Evolutionary conservation across 2,329 filamentous ascomycete genomes (phyloP), one percentile per base, ranked within the genome.

Genomic region (Pyrenochaeta sp.): DNA sequence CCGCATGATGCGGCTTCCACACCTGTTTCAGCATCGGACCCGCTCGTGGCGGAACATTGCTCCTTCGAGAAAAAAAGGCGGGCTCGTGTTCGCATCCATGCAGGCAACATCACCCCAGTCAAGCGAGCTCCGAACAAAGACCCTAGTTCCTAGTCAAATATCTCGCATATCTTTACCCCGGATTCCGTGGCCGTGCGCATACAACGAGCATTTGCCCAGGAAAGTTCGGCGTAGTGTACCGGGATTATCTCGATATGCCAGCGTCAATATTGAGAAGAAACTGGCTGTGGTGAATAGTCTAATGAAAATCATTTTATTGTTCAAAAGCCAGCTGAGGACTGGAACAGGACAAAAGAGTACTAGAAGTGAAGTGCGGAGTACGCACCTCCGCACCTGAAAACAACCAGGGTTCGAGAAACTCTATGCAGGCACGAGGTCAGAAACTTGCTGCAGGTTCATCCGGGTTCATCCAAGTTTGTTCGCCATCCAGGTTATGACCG

Each of bases 141-240:
- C 44, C 58, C 52, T 44, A 45, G 59, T 22, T 8, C 25, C 42
- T 19, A n/a, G 27, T 46, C 39, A 27, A 24, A 52, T 40, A 62
- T 54, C 61, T 64, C 55, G 64, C 64, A 62, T 62, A 49, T 30
- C 49, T 53, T 56, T 62, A 58, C 52, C 58, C 63, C 61, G 54
- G 58, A 52, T 46, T 64, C 34, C 50, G 54, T 30, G 44, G 32
- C 51, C 58, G 58, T 56, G 54, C 52, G n/a, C 37, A 3, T 15
- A 9, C 40, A 30, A 30, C 28, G 9, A 30, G 5, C 28, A 30
- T 19, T 19, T 19, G 19, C 19, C 19, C 19, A 19, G 19, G 19
- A 19, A 19, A 19, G 19, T 19, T 19, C 19, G 19, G 19, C 19
- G 19, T 19, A 19, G 19, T 19, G 19, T 19, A 19, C 19, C 19